Evolutionary conservation across 108 stramenopile species (phyloP).

Genomic region (Fistulifera pelliculosa): DNA sequence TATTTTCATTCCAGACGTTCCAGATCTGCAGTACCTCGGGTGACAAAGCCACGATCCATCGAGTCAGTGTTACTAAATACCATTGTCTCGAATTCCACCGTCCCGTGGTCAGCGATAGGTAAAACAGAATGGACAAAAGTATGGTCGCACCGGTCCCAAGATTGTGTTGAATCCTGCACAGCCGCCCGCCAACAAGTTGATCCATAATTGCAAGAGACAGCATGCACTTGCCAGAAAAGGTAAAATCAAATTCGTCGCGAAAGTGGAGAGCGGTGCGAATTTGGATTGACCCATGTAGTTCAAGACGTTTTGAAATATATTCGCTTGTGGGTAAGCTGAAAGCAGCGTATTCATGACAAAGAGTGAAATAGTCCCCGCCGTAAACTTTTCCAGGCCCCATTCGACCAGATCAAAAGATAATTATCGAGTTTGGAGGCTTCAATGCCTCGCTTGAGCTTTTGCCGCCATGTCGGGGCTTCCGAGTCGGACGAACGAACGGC

Average conservation of each 20-base stretch:
- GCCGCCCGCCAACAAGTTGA: constrained; percentile 59
- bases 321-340: too few relatives aligned
- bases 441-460: too few relatives aligned
- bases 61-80: constrained; percentile 11
- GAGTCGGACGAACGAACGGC: too few relatives aligned
- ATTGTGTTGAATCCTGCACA: constrained; percentile 80
- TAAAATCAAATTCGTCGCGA: constrained; percentile 17
- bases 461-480: too few relatives aligned
- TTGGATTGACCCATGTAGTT: too few relatives aligned
- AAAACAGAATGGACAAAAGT: constrained; percentile 27
- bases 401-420: constrained; percentile 1
- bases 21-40: constrained; percentile 42
- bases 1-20: too few relatives aligned
- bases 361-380: too few relatives aligned
- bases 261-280: too few relatives aligned
- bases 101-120: not conserved
- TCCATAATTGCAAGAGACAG: constrained; percentile 63
- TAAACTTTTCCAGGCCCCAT: not conserved
- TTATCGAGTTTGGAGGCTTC: not conserved
- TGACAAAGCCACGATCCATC: constrained; percentile 43
- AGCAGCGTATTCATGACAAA: too few relatives aligned
- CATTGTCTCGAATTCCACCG: constrained; percentile 15
- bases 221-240: constrained; percentile 66
- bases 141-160: constrained; percentile 63
- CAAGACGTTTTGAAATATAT: too few relatives aligned